Evolutionary conservation across 2,329 filamentous ascomycete genomes (phyloP), one percentile per base, ranked within the genome.

Genomic region (Colletotrichum neosansevieriae): DNA sequence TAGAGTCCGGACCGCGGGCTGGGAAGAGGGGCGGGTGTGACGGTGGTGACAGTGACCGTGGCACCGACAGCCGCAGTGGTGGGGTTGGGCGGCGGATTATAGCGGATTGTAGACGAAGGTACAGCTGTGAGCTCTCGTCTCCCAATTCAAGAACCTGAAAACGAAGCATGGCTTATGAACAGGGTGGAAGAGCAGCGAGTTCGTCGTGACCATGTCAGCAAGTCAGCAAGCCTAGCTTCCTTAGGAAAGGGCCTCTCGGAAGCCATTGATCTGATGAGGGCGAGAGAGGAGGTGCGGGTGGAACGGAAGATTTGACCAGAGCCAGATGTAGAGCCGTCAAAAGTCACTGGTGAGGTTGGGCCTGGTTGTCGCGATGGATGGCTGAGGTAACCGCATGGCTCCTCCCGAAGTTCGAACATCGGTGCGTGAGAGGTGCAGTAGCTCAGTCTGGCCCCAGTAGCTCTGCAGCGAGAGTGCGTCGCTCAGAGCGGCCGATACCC

Each of bases 11-110:
- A 68, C 69, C 45, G 51, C 62, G 47, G 66, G 50, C 69, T 68
- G 58, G 69, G 54, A 67, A 54, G 60, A 70, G 67, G 59, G 67
- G 67, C 69, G 67, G 69, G 57, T 62, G 60, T 61, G 69, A 54
- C 53, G 42, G 57, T 36, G 29, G 58, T 58, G 63, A 64, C 65
- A 64, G 63, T 19, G 56, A 50, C 24, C 50, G 49, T 61, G 62
- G 61, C 61, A 51, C 56, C 66, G 7, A 29, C 50, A 60, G 21
- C 49, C 42, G 60, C 58, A 53, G 38, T 69, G 50, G 57, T 62
- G 57, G 56, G 67, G 51, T 53, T 62, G 54, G 56, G 50, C 44
- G 50, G 21, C 58, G 50, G 57, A 47, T 61, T 57, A 19, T 42
- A 57, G 47, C 57, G 57, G 44, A 17, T 34, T 47, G 24, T 54